These are phyloP conservation scores for Fallopia convolvulus DNA, from an alignment of 148 eudicot genomes.

Conservation along the genomic window DNA sequence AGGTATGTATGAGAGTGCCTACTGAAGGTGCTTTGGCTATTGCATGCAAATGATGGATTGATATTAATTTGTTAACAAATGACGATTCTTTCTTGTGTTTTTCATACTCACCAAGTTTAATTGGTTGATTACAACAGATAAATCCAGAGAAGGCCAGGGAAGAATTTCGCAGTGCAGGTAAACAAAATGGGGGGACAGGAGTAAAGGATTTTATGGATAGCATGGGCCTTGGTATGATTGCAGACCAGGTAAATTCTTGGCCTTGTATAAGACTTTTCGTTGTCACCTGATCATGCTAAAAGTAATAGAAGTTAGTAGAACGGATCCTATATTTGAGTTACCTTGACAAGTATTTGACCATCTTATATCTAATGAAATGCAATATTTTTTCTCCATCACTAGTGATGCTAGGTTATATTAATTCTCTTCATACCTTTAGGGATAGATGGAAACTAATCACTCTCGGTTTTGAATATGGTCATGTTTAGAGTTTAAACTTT, in stretches of 20 bases:
- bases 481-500: not conserved
- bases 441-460: not conserved
- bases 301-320: not conserved
- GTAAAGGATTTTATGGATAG: conserved; percentile 96
- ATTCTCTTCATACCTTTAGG: not conserved
- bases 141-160: conserved; percentile 91
- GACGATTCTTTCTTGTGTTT: not conserved
- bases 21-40: not conserved
- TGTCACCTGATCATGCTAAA: not conserved
- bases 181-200: conserved; percentile 65
- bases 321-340: not conserved
- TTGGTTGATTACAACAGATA: conserved; percentile 43
- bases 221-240: conserved; percentile 91
- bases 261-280: conserved; percentile 1
- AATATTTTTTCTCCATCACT: not conserved
- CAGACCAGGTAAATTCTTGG: conserved; percentile 55
- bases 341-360: not conserved
- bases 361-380: not conserved
- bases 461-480: not conserved
- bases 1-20: conserved; percentile 34
- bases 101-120: conserved; percentile 18
- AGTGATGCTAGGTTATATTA: not conserved
- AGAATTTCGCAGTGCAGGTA: conserved; percentile 69
- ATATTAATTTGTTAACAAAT: not conserved
- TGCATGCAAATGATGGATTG: not conserved